Evolutionary conservation across 192 early-diverging fungal genomes (phyloP), one percentile per base, ranked within the genome.

Genomic region (Geranomyces variabilis): DNA sequence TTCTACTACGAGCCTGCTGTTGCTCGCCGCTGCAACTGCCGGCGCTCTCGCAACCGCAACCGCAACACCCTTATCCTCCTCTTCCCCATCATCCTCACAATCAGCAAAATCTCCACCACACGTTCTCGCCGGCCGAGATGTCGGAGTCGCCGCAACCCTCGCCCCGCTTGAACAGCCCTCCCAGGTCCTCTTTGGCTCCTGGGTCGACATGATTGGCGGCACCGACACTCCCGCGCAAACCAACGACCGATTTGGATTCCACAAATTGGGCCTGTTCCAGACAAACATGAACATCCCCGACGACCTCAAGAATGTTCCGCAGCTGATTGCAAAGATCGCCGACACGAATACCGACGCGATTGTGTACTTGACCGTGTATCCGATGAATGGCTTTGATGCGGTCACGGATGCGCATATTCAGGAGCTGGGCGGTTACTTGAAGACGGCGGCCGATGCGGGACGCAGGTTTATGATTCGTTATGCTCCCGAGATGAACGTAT

Each of bases 401-500:
- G 70, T 83, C 21, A 75, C 81, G 24, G 78, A 70, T 43, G 62
- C 19, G 7, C 26, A 47, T 4, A 59, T 76, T 48, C 19, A 62
- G 13, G 44, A 65, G 13, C 41, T 73, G 15, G 68, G 8, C 6
- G 51, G 15, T 10, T 30, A 51, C 1, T n/a, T 76, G 1, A 34
- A 28, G 34, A 17, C 43, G 6, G 29, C 26, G 15, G 30, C 53
- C 41, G 12, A 60, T 8, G 4, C 28, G 0, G 78, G 74, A 26
- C 67, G 73, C 17, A 36, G 67, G 55, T 30, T 81, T 21, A 44
- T 81, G 13, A 67, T 81, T 31, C 73, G 80, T 8, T 81, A 78
- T 67, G 80, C 77, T 15, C 63, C 67, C 19, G 80, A 81, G 58
- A 81, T 81, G 80, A 81, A 81, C 67, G 80, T 53, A 53, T 7